Base-by-base conservation (phyloP, 306 rosid genomes). In the Vicia faba region DNA sequence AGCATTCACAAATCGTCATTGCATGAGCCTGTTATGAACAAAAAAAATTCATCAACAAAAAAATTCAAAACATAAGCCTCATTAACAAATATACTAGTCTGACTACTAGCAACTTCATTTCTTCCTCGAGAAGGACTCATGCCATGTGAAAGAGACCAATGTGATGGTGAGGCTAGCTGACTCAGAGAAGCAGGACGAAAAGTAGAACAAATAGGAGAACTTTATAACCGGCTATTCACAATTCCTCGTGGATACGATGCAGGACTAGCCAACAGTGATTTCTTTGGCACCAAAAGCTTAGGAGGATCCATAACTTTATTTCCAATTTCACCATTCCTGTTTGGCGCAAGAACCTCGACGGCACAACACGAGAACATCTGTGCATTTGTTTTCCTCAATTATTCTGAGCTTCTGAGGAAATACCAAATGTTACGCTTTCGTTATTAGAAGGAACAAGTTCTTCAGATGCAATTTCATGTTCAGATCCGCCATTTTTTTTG, bases 1-100 rank as follows among this genome's bases (percentile, higher is more conserved):
- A 44, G 96, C 97, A 68, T 95, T 90, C 14, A 79, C 85, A 19
- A 90, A 88, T 50, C 96, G 88, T 95, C 96, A 90, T 75, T 95
- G 99, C 78, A 95, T 58, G 46, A 81, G 81, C 78, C 97, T 81
- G 71, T 95, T 90, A 80, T 90, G 80, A 23, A 85, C 55, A 15
- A 90, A 14, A 80, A n/a, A n/a, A n/a, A n/a, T n/a, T n/a, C 69
- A 76, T 88, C 97, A 43, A 79, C 91, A 2, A 79, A 79, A 41
- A 95, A 85, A 61, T 84, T 86, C 72, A 86, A 82, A 72, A 86
- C 76, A 9, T 97, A 88, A 16, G 92, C 89, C 14, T 65, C 72
- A 48, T 69, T 87, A 48, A 81, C 74, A 64, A 69, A 75, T 73
- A 66, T 84, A 77, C 65, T 62, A 61, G 66, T 66, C 9, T 79